Base-by-base conservation (phyloP, 2,329 filamentous ascomycete genomes). In the Microdochium bolleyi region DNA sequence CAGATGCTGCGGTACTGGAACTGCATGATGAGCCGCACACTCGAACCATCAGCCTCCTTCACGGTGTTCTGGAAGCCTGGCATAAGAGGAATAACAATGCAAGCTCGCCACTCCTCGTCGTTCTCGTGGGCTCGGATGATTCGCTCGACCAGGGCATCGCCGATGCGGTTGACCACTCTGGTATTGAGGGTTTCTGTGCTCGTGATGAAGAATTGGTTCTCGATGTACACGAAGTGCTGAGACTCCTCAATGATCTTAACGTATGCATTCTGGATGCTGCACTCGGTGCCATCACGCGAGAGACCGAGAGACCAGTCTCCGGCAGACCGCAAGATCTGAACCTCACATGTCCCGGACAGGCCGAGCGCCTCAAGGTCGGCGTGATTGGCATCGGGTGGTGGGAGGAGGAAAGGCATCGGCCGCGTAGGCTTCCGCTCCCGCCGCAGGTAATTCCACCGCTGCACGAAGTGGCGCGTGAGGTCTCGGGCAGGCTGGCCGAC, bases 51-150 rank as follows among this genome's bases (percentile, higher is more conserved):
- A 61, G 94, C 89, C 58, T 90, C 86, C 60, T 96, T 91, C 21
- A 99, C 92, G 0, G 91, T 95, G 63, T 95, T 96, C 69, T 97
- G 92, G 71, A 97, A 99, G 2, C 94, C 94, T n/a, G 94, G 94
- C 84, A 99, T 95, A 30, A 99, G 77, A 1, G 94, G 94, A 54
- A 99, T 95, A 56, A 97, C 71, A 57, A 97, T 87, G 55, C 91
- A 85, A 38, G 88, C 90, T 57, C 89, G 85, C 94, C 94, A 99
- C 52, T 90, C 84, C 67, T 97, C 90, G 50, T 86, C 83, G 34
- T 95, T 89, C 59, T 86, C 80, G 60, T 90, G 80, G 0, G 94
- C 94, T 54, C 89, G 83, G 55, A 92, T 86, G 61, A 95, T 94
- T 49, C 94, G 88, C 62, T 96, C 88, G 9, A 97, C 92, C 30